Percentiles rank a stretch among this genome's conserved stretches.
Evolutionary conservation across 768 basidiomycete genomes (phyloP).

Genomic region (Termitomyces sp.): DNA sequence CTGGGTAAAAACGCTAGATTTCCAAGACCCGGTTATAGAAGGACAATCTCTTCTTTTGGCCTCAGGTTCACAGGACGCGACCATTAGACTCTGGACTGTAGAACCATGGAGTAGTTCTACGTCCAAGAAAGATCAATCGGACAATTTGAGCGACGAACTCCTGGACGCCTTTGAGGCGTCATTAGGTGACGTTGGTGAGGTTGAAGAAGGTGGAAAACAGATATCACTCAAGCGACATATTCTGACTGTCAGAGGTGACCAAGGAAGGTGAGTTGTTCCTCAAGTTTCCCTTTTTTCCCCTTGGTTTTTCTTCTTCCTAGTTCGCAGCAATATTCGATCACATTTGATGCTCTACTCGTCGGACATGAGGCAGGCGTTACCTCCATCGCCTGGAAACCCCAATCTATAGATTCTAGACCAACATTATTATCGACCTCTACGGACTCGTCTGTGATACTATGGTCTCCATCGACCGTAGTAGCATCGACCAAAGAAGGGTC

Average conservation of each 20-base stretch:
- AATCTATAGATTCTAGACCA: constrained; percentile 20
- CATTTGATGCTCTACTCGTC: constrained; percentile 89
- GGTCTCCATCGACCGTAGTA: constrained; percentile 69
- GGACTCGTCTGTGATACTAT: constrained; percentile 93
- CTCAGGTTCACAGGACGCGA: constrained; percentile 93
- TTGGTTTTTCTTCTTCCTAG: constrained; percentile 15
- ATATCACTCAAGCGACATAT: constrained; percentile 88
- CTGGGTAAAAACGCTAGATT: constrained; percentile 84
- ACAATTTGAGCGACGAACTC: constrained; percentile 60
- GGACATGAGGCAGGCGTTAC: constrained; percentile 97
- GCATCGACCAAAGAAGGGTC: constrained; percentile 28
- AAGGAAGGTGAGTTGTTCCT: constrained; percentile 28
- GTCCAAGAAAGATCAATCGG: constrained; percentile 9
- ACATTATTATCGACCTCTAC: constrained; percentile 89
- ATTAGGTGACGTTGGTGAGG: constrained; percentile 62
- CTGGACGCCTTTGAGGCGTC: constrained; percentile 87
- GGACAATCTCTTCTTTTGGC: constrained; percentile 66
- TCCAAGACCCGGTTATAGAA: constrained; percentile 33
- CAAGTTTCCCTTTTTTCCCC: background rate
- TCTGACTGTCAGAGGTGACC: constrained; percentile 52
- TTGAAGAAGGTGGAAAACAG: constrained; percentile 76
- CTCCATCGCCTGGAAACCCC: constrained; percentile 76
- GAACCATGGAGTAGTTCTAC: constrained; percentile 34
- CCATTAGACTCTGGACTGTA: constrained; percentile 90
- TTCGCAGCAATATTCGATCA: constrained; percentile 61